Evolutionary conservation across 148 eudicot genomes (phyloP), one percentile per base, ranked within the genome.

Genomic region (Rhododendron vialii): DNA sequence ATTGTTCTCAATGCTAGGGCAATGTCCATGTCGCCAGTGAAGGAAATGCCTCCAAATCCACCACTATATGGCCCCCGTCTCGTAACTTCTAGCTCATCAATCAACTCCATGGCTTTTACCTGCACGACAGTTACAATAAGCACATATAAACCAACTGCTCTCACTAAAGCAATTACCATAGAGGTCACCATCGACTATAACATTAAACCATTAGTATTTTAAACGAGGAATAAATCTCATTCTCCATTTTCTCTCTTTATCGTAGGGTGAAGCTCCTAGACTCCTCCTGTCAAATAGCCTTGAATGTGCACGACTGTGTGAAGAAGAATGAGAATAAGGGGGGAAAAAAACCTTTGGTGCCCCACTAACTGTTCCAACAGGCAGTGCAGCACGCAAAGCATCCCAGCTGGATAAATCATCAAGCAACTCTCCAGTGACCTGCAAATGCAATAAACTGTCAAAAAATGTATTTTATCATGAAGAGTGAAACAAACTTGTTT

Each of bases 321-420:
- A 9, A 22, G 57, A 84, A 78, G 45, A 74, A 15, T 63, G 76
- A 71, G 11, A 78, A 8, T 2, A 26, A 26, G 33, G 55, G 3
- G 74, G 82, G 50, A 13, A 28, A 30, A 36, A 38, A 83, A 97
- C 99, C 99, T 98, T 98, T 84, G 99, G 99, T 35, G 99, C 99
- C 80, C 99, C 99, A 85, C 99, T 98, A 86, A 98, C 99, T 76
- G 99, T 98, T 85, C 99, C 99, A 87, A 98, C 98, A 78, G 99
- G 99, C 90, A 98, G 90, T 61, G 99, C 99, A 73, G 98, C 94
- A 80, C 99, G 96, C 75, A 98, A 88, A 87, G 90, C 99, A 89
- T 98, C 99, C 99, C 99, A 95, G 82, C 98, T 91, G 67, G 92
- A 93, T 84, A 94, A 90, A 84, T 90, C 77, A 86, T 94, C 95